Base-by-base conservation (phyloP, 768 basidiomycete species). In the Phanerodontia chrysosporium region DNA sequence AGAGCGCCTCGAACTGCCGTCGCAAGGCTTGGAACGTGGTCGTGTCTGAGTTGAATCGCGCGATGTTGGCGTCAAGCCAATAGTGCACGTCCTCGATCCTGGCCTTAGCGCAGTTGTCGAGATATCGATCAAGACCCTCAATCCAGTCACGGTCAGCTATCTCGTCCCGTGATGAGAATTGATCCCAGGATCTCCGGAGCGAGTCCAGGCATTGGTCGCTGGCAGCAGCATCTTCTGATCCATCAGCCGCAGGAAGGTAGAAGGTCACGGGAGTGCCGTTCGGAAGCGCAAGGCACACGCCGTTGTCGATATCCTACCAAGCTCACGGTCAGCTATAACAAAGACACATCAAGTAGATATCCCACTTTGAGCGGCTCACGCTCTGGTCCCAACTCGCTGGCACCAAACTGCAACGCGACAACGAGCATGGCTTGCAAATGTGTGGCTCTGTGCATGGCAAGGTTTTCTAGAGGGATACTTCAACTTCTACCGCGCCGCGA, bases 221-320 rank as follows among this genome's bases (percentile, higher is more conserved):
- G 18, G 32, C 55, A 1, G 8, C 39, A 4, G 39, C 18, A 4
- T 61, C 67, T 54, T 59, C 58, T 65, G 61, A 4, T 42, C 45
- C 14, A 66, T 48, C 28, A 42, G 45, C 24, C 32, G 52, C 46
- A 59, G 56, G 32, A n/a, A 73, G 66, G 64, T 73, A 77, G 52
- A 82, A 77, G 3, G 64, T 64, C n/a, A 4, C 75, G 74, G 61
- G 83, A 81, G 4, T 68, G 63, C 14, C 62, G 51, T 0, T 74
- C 3, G 72, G 18, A 85, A 71, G 1, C 69, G 39, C 16, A 12
- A 42, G 39, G 10, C 10, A 7, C 39, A 59, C 32, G 57, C 82
- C 80, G 7, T 78, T 81, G 58, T 85, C 83, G 49, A 84, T 64
- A 64, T 84, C 83, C 84, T 83, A 28, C 54, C 16, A 24, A 5